Percentiles rank a stretch among this genome's conserved stretches.
Conservation (phyloP, 495 filamentous ascomycete genomes). For the Bacidia rubella region DNA sequence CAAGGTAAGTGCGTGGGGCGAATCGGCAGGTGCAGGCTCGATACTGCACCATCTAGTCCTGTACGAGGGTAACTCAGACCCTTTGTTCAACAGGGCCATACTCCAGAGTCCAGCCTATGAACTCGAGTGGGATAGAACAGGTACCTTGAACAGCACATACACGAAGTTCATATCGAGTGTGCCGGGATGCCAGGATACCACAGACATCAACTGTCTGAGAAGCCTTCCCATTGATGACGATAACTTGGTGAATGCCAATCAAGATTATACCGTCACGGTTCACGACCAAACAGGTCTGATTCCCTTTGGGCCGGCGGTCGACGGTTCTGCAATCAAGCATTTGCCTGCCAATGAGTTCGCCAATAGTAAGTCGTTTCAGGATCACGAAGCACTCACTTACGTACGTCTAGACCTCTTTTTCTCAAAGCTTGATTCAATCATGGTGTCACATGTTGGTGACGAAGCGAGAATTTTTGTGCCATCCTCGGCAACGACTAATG, state of each 20-base stretch:
- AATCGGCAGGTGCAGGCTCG: slow-evolving; percentile 20
- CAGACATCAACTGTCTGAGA: background rate
- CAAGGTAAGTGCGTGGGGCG: slow-evolving; percentile 40
- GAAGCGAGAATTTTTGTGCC: slow-evolving; percentile 15
- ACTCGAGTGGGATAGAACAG: slow-evolving; percentile 27
- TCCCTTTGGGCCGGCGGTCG: slow-evolving; percentile 29
- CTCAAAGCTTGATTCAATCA: background rate
- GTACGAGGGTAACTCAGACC: slow-evolving; percentile 21
- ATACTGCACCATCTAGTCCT: slow-evolving; percentile 23
- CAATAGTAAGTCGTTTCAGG: background rate
- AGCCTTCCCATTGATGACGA: slow-evolving; percentile 18
- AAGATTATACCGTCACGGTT: background rate
- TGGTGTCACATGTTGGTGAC: background rate
- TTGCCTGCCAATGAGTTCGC: background rate
- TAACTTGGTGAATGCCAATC: slow-evolving; percentile 2
- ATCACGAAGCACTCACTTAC: no score
- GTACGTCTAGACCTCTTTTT: background rate
- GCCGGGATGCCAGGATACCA: background rate
- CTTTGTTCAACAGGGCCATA: slow-evolving; percentile 28
- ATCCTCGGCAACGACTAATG: slow-evolving; percentile 29
- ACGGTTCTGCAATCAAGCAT: slow-evolving; percentile 26
- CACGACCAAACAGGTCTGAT: slow-evolving; percentile 22
- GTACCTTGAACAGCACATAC: slow-evolving; percentile 24
- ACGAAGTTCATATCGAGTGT: slow-evolving; percentile 28
- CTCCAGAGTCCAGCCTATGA: slow-evolving; percentile 34